Conservation (phyloP, 75 land plant genomes). For the Pinus albicaulis region DNA sequence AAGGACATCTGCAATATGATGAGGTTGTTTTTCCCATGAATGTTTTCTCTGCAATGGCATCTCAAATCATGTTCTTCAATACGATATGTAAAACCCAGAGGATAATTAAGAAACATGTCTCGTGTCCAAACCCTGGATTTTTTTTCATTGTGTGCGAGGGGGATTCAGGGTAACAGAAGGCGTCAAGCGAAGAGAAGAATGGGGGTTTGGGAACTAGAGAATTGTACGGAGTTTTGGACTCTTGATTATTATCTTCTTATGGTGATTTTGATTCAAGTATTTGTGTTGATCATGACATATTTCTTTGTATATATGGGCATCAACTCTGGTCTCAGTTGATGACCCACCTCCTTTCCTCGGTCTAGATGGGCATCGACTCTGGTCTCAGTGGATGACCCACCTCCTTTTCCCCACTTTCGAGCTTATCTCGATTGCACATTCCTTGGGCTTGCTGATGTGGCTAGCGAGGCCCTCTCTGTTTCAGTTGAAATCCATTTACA, state of each 20-base stretch:
- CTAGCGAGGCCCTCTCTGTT: no score
- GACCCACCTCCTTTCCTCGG: neutral
- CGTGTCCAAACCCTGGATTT: neutral
- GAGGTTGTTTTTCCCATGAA: neutral
- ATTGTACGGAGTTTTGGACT: neutral
- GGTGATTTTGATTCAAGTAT: neutral
- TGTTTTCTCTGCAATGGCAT: neutral
- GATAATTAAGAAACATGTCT: neutral
- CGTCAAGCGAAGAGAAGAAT: neutral
- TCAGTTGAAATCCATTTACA: no score
- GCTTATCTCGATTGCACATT: no score
- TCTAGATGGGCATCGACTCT: no score
- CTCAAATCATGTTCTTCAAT: neutral
- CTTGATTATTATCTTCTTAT: neutral
- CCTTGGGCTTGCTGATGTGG: no score
- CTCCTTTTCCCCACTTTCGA: no score
- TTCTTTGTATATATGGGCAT: neutral
- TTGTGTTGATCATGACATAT: neutral
- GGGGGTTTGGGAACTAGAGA: neutral
- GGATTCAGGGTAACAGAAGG: neutral
- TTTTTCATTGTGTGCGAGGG: neutral
- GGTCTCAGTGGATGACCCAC: no score
- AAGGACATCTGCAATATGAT: neutral
- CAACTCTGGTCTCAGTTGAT: neutral
- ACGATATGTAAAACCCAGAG: neutral